A percentile compares a stretch with the other conserved stretches of the same genome.
Conservation (phyloP, 164 flowering plant species). For the Dillenia suffruticosa region DNA sequence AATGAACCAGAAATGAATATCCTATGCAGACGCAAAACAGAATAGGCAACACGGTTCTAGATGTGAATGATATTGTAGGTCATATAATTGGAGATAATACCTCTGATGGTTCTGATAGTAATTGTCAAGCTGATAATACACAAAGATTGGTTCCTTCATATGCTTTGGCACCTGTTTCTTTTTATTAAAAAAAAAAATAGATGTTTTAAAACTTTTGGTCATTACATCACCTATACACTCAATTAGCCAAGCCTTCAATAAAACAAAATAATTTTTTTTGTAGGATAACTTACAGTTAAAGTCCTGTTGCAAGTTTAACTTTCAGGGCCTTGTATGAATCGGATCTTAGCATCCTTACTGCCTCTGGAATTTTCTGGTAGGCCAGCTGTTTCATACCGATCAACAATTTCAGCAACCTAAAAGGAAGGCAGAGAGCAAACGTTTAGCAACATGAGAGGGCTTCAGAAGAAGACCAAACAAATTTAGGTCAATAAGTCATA, state of each 20-base stretch:
- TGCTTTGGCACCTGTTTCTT: conserved; percentile 61
- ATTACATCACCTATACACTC: no score
- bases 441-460: conserved; percentile 5
- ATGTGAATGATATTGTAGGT: no score
- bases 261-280: neutral
- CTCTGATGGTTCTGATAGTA: conserved; percentile 87
- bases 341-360: conserved; percentile 26
- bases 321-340: conserved; percentile 42
- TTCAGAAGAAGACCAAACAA: neutral
- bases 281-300: conserved; percentile 38
- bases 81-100: conserved; percentile 17
- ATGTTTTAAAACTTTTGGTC: neutral
- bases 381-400: conserved; percentile 75
- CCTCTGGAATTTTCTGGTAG: conserved; percentile 36
- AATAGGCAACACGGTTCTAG: no score
- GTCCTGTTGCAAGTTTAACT: conserved; percentile 52
- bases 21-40: no score
- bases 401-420: conserved; percentile 87
- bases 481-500: neutral
- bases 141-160: conserved; percentile 73
- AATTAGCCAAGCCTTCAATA: neutral
- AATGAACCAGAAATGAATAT: no score
- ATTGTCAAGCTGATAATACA: conserved; percentile 81
- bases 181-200: no score
- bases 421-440: conserved; percentile 1